phyloP scores from a whole-genome alignment of 495 filamentous ascomycete species.

The Oidiodendron maius region DNA sequence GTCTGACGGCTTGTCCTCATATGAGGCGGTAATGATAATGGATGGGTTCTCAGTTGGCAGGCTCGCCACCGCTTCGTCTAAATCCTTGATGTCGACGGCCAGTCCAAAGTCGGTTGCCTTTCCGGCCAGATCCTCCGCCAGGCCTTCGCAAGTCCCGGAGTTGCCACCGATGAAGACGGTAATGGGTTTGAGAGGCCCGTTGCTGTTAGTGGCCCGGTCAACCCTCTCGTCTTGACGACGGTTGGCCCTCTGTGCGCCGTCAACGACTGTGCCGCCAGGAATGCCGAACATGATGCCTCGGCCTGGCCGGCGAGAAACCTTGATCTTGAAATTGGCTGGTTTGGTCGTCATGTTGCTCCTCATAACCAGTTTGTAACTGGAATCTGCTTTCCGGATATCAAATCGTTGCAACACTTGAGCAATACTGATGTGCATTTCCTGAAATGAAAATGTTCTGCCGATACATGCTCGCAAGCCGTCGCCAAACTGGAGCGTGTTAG shows the following conservation, averaged over 20 bases:
- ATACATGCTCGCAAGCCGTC: constrained; percentile 65
- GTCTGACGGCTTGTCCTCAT: constrained; percentile 67
- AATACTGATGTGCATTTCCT: constrained; percentile 49
- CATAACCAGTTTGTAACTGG: constrained; percentile 65
- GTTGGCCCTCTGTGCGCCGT: constrained; percentile 11
- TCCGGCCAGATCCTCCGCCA: constrained; percentile 55
- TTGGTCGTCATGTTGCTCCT: constrained; percentile 23
- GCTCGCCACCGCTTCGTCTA: constrained; percentile 55
- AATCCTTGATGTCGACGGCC: constrained; percentile 40
- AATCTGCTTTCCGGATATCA: constrained; percentile 52
- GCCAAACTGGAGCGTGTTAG: too few relatives aligned
- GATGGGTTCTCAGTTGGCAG: constrained; percentile 55
- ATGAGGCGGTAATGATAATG: constrained; percentile 62
- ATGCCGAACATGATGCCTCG: not conserved
- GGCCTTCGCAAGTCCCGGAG: constrained; percentile 64
- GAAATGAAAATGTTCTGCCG: constrained; percentile 61
- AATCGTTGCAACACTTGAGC: constrained; percentile 56
- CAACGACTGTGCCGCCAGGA: constrained; percentile 1
- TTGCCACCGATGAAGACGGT: constrained; percentile 68
- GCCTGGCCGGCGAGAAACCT: not conserved
- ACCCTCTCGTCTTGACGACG: not conserved
- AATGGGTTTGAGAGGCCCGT: too few relatives aligned
- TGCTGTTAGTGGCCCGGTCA: constrained; percentile 2
- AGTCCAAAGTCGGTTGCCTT: constrained; percentile 55
- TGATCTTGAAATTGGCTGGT: constrained; percentile 50